These are phyloP conservation scores for Ceratocystis alfenasii DNA, from an alignment of 2,329 filamentous ascomycete genomes.

Conservation along the genomic window DNA sequence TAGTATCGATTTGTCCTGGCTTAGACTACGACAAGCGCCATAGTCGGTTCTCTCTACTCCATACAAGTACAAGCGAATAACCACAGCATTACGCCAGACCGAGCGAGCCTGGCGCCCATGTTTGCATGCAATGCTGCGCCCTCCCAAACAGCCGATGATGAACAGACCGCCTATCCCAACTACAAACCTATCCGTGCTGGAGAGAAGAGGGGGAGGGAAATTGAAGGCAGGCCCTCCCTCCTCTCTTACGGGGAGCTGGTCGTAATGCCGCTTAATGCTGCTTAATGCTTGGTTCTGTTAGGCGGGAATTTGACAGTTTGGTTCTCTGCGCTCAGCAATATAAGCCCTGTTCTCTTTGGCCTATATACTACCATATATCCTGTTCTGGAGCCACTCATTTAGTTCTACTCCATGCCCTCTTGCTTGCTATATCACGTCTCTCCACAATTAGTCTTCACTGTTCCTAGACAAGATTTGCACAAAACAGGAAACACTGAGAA, in stretches of 20 bases:
- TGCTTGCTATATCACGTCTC: background rate
- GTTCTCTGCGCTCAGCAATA: background rate
- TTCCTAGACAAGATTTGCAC: constrained; percentile 4
- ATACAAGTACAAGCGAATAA: too few relatives aligned
- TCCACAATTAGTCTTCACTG: background rate
- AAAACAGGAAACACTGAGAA: background rate
- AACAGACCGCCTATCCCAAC: constrained; percentile 4
- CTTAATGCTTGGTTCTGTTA: too few relatives aligned
- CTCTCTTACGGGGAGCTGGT: background rate
- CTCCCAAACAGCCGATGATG: background rate
- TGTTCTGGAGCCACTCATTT: background rate
- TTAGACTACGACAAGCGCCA: background rate
- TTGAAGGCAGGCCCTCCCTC: background rate
- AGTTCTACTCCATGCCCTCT: background rate
- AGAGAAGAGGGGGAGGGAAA: background rate
- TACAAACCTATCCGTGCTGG: constrained; percentile 6
- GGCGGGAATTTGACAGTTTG: background rate
- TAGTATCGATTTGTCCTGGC: background rate
- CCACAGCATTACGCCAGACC: background rate
- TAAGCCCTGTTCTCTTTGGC: background rate
- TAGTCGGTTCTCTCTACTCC: too few relatives aligned
- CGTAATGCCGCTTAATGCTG: background rate
- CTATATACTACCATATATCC: background rate
- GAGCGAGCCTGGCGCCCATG: background rate
- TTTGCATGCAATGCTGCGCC: background rate